phyloP scores from a whole-genome alignment of 495 filamentous ascomycete genomes.

The Aspergillus ellipticus region DNA sequence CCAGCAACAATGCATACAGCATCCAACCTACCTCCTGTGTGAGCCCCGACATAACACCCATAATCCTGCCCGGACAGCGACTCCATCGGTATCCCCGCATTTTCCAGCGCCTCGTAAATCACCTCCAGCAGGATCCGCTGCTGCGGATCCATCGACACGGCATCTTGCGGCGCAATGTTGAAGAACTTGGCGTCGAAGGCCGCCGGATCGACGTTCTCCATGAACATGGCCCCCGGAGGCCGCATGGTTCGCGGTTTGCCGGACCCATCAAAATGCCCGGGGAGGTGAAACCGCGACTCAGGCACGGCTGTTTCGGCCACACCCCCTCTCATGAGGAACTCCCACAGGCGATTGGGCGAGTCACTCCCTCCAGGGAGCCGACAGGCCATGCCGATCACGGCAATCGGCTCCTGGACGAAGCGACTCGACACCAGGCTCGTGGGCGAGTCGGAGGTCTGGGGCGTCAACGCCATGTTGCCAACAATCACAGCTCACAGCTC shows the following conservation, averaged over 20 bases:
- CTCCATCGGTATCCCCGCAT: slow-evolving; percentile 20
- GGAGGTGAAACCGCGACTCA: slow-evolving; percentile 3
- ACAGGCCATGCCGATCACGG: slow-evolving; percentile 10
- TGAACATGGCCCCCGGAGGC: slow-evolving; percentile 10
- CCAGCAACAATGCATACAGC: neutral
- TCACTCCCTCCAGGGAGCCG: slow-evolving; percentile 7
- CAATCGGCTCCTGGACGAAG: slow-evolving; percentile 12
- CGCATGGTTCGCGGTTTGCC: slow-evolving; percentile 4
- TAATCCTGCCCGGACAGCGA: slow-evolving; percentile 9
- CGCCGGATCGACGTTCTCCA: slow-evolving; percentile 10
- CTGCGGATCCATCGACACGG: slow-evolving; percentile 54
- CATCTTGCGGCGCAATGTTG: slow-evolving; percentile 43
- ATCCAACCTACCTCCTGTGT: slow-evolving; percentile 8
- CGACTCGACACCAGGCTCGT: neutral
- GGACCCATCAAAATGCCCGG: slow-evolving; percentile 6
- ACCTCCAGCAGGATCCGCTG: slow-evolving; percentile 55
- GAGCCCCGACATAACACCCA: slow-evolving; percentile 17
- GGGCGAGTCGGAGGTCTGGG: slow-evolving; percentile 4
- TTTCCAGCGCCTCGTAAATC: slow-evolving; percentile 23
- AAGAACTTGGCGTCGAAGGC: slow-evolving; percentile 47
- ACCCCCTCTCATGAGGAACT: slow-evolving; percentile 8
- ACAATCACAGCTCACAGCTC: no score
- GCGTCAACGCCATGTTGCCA: slow-evolving; percentile 20
- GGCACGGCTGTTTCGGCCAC: slow-evolving; percentile 6
- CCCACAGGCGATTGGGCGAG: slow-evolving; percentile 9